Evolutionary conservation across 139 green algal species (phyloP).

Genomic region (Asterochloris erici): DNA sequence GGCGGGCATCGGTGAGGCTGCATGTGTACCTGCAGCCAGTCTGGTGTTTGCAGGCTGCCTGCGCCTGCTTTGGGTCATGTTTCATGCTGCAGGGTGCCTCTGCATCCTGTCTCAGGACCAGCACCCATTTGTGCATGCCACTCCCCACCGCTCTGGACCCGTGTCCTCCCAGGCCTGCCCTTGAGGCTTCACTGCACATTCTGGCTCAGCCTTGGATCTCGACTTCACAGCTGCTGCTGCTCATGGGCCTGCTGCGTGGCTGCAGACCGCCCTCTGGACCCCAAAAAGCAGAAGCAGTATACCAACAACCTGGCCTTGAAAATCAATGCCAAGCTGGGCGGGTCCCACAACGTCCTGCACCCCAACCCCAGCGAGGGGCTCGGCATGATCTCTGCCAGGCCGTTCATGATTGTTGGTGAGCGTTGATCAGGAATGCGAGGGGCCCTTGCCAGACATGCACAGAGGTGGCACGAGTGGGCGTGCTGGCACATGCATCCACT

Average conservation of each 20-base stretch:
- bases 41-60: no score
- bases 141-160: no score
- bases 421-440: not conserved
- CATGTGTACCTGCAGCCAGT: not conserved
- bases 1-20: slow-evolving; percentile 29
- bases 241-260: not conserved
- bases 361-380: not conserved
- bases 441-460: not conserved
- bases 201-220: not conserved
- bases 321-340: slow-evolving; percentile 80
- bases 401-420: slow-evolving; percentile 65
- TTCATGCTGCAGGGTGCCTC: no score
- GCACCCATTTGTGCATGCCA: no score
- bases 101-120: no score
- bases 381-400: slow-evolving; percentile 5
- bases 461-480: not conserved
- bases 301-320: slow-evolving; percentile 66
- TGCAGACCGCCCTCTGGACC: not conserved
- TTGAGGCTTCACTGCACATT: not conserved
- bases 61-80: no score
- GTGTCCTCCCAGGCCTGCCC: no score
- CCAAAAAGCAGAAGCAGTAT: slow-evolving; percentile 52
- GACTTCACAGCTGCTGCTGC: not conserved
- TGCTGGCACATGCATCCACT: no score
- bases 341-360: slow-evolving; percentile 9